Evolutionary conservation across 345 rosid species (phyloP).

Genomic region (Physaria fendleri): DNA sequence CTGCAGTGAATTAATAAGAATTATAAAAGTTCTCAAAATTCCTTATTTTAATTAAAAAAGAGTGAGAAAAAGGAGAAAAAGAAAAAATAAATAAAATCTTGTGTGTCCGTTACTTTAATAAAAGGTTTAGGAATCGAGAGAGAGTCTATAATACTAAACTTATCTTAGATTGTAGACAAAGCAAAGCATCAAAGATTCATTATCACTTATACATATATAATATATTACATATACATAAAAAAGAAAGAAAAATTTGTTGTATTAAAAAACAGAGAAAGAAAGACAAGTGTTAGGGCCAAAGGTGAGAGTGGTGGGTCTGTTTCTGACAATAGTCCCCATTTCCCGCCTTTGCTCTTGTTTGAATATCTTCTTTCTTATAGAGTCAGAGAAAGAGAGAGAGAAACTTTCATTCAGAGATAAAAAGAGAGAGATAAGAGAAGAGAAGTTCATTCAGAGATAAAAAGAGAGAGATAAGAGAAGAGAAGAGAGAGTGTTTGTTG

Average conservation of each 20-base stretch:
- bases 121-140: constrained; percentile 28
- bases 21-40: neutral
- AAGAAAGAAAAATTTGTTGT: neutral
- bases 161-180: constrained; percentile 26
- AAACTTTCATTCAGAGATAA: constrained; percentile 13
- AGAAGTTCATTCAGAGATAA: constrained; percentile 18
- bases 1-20: constrained; percentile 6
- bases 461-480: constrained; percentile 1
- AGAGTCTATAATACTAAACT: neutral
- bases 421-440: constrained; percentile 1
- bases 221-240: neutral
- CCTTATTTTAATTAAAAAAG: neutral
- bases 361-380: neutral
- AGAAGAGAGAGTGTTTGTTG: too few species aligned
- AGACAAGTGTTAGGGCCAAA: constrained; percentile 22
- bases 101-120: constrained; percentile 46
- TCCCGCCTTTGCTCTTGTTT: constrained; percentile 61
- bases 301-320: constrained; percentile 31
- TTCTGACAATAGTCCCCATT: constrained; percentile 31
- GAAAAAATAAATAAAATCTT: neutral
- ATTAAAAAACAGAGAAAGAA: constrained; percentile 34
- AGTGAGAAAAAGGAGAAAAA: neutral
- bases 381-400: constrained; percentile 16
- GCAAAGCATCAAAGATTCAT: constrained; percentile 29
- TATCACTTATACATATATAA: neutral